These are phyloP conservation scores for Saturnispora gosingensis DNA, from an alignment of 805 yeast genomes.

Conservation along the genomic window DNA sequence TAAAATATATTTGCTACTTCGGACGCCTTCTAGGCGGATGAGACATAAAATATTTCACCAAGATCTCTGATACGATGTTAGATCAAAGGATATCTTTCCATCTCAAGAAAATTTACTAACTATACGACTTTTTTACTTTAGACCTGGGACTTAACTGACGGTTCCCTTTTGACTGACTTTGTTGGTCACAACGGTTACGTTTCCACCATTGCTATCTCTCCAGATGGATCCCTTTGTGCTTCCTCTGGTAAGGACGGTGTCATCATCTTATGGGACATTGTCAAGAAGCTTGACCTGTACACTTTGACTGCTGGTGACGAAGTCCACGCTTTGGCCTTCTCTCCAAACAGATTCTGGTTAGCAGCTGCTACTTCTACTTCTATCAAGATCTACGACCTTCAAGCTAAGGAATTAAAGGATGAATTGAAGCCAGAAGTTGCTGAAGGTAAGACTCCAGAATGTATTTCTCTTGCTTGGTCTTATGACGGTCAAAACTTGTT, in stretches of 20 bases:
- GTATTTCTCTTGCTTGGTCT: constrained; percentile 98
- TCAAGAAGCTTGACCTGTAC: constrained; percentile 78
- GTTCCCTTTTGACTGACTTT: constrained; percentile 82
- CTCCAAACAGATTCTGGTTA: constrained; percentile 99
- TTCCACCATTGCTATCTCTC: constrained; percentile 93
- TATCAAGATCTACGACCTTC: constrained; percentile 96
- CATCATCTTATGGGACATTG: constrained; percentile 96
- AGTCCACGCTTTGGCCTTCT: constrained; percentile 97
- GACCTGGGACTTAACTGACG: constrained; percentile 88
- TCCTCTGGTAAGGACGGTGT: constrained; percentile 99
- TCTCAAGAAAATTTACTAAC: constrained; percentile 6
- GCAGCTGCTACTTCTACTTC: constrained; percentile 98
- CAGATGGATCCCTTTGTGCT: constrained; percentile 99
- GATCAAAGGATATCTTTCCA: background rate
- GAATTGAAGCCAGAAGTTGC: constrained; percentile 98
- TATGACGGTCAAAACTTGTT: constrained; percentile 99
- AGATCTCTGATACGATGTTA: constrained; percentile 78
- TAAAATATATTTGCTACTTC: constrained; percentile 96
- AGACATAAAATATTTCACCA: constrained; percentile 92
- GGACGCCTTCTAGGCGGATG: constrained; percentile 80
- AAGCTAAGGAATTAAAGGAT: constrained; percentile 87
- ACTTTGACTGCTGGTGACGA: constrained; percentile 92
- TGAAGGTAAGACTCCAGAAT: constrained; percentile 95
- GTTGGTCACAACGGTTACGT: constrained; percentile 99
- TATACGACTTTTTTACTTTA: constrained; percentile 23